phyloP scores from a whole-genome alignment of 306 rosid genomes.

The Cucumis melo region DNA sequence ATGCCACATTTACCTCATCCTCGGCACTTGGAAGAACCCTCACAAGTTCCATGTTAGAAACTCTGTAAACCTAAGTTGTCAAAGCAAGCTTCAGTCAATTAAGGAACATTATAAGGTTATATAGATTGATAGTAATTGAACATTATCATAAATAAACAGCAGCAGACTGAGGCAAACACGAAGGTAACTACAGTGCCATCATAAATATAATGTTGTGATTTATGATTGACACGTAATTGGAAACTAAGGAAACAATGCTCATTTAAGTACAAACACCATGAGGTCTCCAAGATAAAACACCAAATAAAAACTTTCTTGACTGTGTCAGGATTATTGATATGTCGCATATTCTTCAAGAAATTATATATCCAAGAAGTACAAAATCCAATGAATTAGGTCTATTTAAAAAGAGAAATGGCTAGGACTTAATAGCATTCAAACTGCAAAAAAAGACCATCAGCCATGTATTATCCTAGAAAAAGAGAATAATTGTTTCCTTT shows the following conservation, averaged over 20 bases:
- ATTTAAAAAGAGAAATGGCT: not conserved
- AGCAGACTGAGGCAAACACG: not conserved
- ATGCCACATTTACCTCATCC: constrained; percentile 97
- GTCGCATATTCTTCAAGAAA: not conserved
- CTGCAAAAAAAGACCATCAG: not conserved
- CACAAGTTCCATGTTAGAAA: constrained; percentile 96
- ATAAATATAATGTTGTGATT: not conserved
- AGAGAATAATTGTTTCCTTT: not conserved
- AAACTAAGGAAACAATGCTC: not conserved
- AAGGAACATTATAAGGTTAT: not conserved
- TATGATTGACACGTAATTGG: not conserved
- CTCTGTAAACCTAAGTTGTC: constrained; percentile 70
- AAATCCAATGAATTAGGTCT: not conserved
- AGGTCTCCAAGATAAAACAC: not conserved
- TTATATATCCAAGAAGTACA: not conserved
- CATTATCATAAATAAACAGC: not conserved
- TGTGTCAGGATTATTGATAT: not conserved
- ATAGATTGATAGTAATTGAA: not conserved
- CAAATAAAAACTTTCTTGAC: not conserved
- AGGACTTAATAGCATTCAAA: not conserved
- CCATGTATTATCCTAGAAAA: not conserved
- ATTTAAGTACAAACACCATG: not conserved
- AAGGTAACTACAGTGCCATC: not conserved
- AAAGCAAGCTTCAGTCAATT: constrained; percentile 5
- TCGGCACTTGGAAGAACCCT: constrained; percentile 96